Base-by-base conservation (phyloP, 2,329 filamentous ascomycete species). In the Pseudogymnoascus sp. region DNA sequence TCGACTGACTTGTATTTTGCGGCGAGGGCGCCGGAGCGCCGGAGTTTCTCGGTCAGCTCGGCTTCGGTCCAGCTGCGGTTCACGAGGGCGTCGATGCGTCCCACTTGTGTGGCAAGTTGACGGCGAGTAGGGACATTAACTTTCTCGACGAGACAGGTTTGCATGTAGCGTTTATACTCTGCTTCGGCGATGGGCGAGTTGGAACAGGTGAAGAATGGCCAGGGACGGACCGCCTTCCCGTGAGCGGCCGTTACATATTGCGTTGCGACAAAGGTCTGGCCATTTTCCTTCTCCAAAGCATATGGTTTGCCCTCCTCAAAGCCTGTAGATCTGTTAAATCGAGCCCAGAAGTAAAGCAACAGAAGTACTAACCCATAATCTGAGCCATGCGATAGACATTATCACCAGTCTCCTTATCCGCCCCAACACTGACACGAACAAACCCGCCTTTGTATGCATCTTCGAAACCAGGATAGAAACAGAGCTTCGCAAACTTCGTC, bases 381-480 rank as follows among this genome's bases (percentile, higher is more conserved):
- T 89, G 77, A 31, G 89, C 89, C 83, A 99, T 89, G 65, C 93
- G 89, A 75, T 99, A 99, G 67, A 90, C 83, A 66, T 89, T 88
- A 64, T 87, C 79, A 3, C 88, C 87, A 3, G 84, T 90, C 21
- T 86, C 82, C 10, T 84, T 83, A 72, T 95, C 89, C 11, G 88
- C 82, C 0, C 92, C 93, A 63, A 97, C 84, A 66, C 87, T 90
- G 67, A 97, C 85, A 61, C 94, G 90, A 38, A 88, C 88, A 73
- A 89, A 99, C 75, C 92, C 95, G 61, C 91, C 91, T 14, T 81
- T 85, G 70, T 97, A 89, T 31, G 89, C 83, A 7, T 89, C 79
- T 63, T 96, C 90, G 68, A 99, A 97, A 3, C 88, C 88, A 10
- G 94, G 94, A 69, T 92, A 93, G 78, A 96, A 96, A 80, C 92